Evolutionary conservation across 441 rosid species (phyloP), one percentile per base, ranked within the genome.

Genomic region (Corymbia calophylla): DNA sequence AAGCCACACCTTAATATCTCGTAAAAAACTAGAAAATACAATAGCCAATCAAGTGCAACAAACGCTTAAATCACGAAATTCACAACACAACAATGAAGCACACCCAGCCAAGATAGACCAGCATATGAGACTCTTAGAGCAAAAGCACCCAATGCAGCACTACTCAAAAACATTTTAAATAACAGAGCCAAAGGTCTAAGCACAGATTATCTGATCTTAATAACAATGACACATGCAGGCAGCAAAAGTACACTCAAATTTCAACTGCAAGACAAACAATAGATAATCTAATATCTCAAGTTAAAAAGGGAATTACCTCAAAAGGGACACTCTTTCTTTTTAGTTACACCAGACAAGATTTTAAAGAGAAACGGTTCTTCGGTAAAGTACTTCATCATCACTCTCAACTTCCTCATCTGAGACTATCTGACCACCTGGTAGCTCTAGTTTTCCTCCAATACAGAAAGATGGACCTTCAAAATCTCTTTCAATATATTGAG

Each of bases 341-440:
- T 23, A 39, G 84, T 39, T 39, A 86, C 68, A 32, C 35, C 31
- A 32, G 49, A n/a, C 87, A 55, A 29, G 49, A 54, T 25, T 86
- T 86, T 93, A 96, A 89, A 97, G 92, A 88, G 94, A 93, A 88
- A 97, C 96, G 3, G 95, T 95, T 51, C 95, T 93, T 89, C 93
- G 94, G 88, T 94, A 97, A 77, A 96, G 94, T 87, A 95, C 92
- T 91, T 96, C 97, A 89, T 95, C 97, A 89, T 95, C 96, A 89
- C 94, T 94, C 90, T 87, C 91, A 2, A 93, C 96, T 86, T 96
- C 98, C 90, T 94, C 95, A n/a, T 95, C 96, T 14, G 97, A 94
- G 84, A 95, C 93, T 89, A 91, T 89, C 89, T 94, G 94, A 56
- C 88, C 89, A 44, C 96, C 95, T 3, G 96, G 97, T 88, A 97